Evolutionary conservation across 129 eudicot species (phyloP), one percentile per base, ranked within the genome.

Genomic region (Flaveria sonorensis): DNA sequence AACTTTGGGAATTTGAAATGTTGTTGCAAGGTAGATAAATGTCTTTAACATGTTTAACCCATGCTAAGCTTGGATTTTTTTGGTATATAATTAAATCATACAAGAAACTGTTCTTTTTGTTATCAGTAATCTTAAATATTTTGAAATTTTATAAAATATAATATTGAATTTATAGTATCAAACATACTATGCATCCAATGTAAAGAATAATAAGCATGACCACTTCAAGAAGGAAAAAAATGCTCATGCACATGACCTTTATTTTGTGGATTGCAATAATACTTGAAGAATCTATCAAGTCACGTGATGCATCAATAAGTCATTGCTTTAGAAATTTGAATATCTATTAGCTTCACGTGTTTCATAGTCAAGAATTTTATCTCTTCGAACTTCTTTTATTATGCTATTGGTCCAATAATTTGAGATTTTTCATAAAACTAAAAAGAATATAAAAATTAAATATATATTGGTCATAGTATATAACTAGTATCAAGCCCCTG

Each of bases 311-410:
- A 56, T 56, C 60, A 10, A 52, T 16, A 52, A 16, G 60, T 9
- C 21, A 20, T 21, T 7, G 63, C 63, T 56, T 56, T 56, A 20
- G 63, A 56, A 56, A 56, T 56, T 10, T 56, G 63, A 56, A 20
- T 56, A 56, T 56, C 63, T 56, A 20, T 56, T 56, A 56, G 26
- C 28, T 56, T 56, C 63, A 56, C 63, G 2, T 56, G 30, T 47
- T 56, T 56, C 63, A 8, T 10, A 20, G 14, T 56, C 63, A 20
- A 20, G 13, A 56, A 21, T 19, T 56, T 20, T 53, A 53, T 53
- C 60, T n/a, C 60, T 53, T 53, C 24, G 18, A 10, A 53, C 60
- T 52, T 53, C 13, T 11, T 45, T 55, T 55, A 55, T 55, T 19
- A 55, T 55, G 26, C 24, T 6, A 55, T 55, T 55, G 50, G 11